A percentile compares a stretch with the other conserved stretches of the same genome.
Evolutionary conservation across 305 asterid genomes (phyloP).

Genomic region (Fraxinus baroniana): DNA sequence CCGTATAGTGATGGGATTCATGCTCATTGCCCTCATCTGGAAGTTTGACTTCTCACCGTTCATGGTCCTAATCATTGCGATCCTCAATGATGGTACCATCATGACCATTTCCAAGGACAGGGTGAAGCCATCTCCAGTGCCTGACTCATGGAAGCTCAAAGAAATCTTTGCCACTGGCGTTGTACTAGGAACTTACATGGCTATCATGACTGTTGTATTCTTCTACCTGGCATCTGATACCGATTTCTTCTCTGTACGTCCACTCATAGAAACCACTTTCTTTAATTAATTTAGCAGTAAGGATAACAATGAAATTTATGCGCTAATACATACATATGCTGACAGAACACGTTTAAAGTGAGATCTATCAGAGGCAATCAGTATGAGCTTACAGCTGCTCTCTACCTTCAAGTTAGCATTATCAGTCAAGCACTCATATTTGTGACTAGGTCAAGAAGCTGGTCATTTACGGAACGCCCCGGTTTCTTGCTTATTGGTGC

Average conservation of each 20-base stretch:
- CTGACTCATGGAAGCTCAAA: constrained; percentile 71
- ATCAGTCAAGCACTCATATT: constrained; percentile 67
- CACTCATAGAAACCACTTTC: neutral
- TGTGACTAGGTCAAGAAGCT: constrained; percentile 63
- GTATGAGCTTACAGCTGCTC: constrained; percentile 56
- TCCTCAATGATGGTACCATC: constrained; percentile 69
- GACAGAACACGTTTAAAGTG: constrained; percentile 35
- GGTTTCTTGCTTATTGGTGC: constrained; percentile 54
- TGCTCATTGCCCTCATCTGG: constrained; percentile 69
- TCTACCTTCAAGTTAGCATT: constrained; percentile 73
- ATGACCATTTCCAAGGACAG: constrained; percentile 75
- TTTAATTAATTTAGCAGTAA: neutral
- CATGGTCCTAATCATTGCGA: constrained; percentile 65
- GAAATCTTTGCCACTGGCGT: constrained; percentile 65
- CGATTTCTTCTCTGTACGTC: constrained; percentile 41
- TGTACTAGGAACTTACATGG: constrained; percentile 65
- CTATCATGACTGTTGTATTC: constrained; percentile 58
- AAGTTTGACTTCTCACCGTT: constrained; percentile 69
- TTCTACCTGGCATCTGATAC: constrained; percentile 57
- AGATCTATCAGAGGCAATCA: constrained; percentile 37
- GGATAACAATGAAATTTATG: neutral
- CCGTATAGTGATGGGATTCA: constrained; percentile 68
- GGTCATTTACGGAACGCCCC: constrained; percentile 65
- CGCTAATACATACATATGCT: neutral
- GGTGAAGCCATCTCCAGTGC: constrained; percentile 66